These are phyloP conservation scores for Bjerkandera adusta DNA, from an alignment of 1,284 basidiomycete species.

Conservation along the genomic window DNA sequence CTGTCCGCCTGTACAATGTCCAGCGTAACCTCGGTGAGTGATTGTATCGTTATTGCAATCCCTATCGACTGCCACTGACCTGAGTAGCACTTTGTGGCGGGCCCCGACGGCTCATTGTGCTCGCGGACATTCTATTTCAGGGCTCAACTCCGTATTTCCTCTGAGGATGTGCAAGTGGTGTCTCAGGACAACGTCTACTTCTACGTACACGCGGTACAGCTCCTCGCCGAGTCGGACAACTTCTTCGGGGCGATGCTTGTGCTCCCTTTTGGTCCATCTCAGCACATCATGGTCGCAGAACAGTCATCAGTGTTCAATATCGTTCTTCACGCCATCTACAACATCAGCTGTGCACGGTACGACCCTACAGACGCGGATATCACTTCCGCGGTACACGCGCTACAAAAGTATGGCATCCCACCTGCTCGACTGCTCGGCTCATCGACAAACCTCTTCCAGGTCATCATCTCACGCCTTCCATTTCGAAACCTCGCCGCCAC, in stretches of 20 bases:
- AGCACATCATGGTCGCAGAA: conserved; percentile 23
- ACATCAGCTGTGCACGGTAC: conserved; percentile 29
- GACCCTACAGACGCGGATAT: conserved; percentile 28
- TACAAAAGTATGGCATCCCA: conserved; percentile 29
- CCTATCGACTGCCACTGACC: no score
- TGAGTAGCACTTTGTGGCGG: no score
- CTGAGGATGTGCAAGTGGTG: no score
- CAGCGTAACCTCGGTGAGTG: no score
- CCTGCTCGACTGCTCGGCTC: conserved; percentile 20
- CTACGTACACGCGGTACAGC: not conserved
- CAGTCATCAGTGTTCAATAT: conserved; percentile 33
- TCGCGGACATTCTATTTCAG: no score
- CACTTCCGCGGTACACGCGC: conserved; percentile 24
- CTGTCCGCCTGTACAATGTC: no score
- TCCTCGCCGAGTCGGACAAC: not conserved
- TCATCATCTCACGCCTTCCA: not conserved
- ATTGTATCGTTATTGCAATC: no score
- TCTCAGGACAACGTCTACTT: not conserved
- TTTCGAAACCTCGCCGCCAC: conserved; percentile 16
- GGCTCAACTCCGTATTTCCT: no score
- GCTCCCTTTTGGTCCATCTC: not conserved
- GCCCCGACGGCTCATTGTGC: no score
- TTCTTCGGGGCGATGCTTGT: not conserved
- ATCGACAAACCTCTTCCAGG: conserved; percentile 24
- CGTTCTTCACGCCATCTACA: conserved; percentile 35